A percentile compares a stretch with the other conserved stretches of the same genome.
These are phyloP conservation scores for Boletus vermiculosoides DNA, from an alignment of 768 basidiomycete species.

Conservation along the genomic window DNA sequence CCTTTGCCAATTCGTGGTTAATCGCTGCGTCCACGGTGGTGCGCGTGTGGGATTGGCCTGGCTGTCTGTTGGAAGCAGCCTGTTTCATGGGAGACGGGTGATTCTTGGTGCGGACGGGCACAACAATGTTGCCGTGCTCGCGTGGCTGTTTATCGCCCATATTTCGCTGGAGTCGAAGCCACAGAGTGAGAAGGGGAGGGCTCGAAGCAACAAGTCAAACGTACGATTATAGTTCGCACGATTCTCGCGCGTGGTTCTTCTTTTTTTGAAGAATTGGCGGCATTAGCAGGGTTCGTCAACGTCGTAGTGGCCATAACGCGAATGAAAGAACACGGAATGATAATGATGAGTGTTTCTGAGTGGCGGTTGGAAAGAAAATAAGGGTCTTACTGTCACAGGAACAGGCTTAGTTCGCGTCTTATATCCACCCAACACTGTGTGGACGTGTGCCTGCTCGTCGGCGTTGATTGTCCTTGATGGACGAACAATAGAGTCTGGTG, in stretches of 20 bases:
- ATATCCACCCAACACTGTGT: neutral
- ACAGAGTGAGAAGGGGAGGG: neutral
- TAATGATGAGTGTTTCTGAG: neutral
- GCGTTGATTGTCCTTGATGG: neutral
- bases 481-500: neutral
- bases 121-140: neutral
- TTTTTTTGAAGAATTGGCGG: neutral
- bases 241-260: neutral
- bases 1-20: slow-evolving; percentile 3
- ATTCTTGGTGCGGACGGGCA: neutral
- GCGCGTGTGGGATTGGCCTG: neutral
- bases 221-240: neutral
- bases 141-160: neutral
- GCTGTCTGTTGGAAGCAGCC: neutral
- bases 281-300: neutral
- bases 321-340: neutral
- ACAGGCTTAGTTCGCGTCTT: neutral
- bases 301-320: neutral
- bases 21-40: neutral
- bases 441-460: neutral
- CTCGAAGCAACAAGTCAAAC: neutral
- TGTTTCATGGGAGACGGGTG: neutral
- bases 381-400: neutral
- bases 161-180: neutral
- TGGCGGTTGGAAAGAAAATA: neutral